A percentile compares a stretch with the other conserved stretches of the same genome.
These are phyloP conservation scores for Smallanthus sonchifolius DNA, from an alignment of 129 eudicot species.

Conservation along the genomic window DNA sequence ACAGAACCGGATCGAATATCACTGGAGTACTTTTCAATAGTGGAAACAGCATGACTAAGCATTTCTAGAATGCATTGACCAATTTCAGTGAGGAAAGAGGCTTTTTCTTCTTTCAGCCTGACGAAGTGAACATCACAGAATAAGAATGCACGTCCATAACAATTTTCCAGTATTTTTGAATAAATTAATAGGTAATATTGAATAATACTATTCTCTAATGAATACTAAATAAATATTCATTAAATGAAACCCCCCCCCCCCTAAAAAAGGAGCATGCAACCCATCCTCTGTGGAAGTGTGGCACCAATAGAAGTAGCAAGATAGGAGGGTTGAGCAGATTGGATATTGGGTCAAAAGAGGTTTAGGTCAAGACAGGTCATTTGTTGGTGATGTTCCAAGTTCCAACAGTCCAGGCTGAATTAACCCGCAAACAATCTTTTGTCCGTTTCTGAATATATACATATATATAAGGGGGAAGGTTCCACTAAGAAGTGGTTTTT, in stretches of 20 bases:
- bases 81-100: slow-evolving; percentile 45
- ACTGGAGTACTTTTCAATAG: slow-evolving; percentile 40
- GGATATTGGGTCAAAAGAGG: background rate
- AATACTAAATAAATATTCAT: background rate
- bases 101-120: slow-evolving; percentile 58
- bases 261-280: background rate
- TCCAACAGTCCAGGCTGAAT: background rate
- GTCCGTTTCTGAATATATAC: background rate
- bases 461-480: no score
- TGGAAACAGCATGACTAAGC: slow-evolving; percentile 56
- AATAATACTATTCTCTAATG: background rate
- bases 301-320: background rate
- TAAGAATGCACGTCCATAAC: slow-evolving; percentile 8
- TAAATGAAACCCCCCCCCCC: background rate
- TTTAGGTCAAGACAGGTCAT: background rate
- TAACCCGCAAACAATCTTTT: background rate
- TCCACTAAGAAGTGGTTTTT: no score
- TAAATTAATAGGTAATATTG: background rate
- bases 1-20: slow-evolving; percentile 40
- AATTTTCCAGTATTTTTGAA: background rate
- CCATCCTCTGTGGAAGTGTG: background rate
- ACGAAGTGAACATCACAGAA: slow-evolving; percentile 11
- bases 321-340: background rate
- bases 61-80: slow-evolving; percentile 48
- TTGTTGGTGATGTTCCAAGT: background rate